Evolutionary conservation across 179 eudicot species (phyloP), one percentile per base, ranked within the genome.

Genomic region (Sideroxylon spinosum): DNA sequence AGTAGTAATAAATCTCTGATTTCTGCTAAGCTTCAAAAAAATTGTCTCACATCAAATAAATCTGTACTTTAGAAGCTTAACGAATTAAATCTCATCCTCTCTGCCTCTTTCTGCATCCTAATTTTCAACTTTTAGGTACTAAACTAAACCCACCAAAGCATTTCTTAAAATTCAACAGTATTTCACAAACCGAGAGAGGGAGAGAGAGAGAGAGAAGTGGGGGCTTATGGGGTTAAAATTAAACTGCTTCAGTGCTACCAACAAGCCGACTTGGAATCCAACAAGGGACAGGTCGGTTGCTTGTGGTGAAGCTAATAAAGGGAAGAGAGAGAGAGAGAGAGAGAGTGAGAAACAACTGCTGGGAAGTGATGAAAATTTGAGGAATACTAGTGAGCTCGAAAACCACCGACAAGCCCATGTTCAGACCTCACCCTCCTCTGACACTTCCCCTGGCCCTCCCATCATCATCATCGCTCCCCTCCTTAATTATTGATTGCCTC

Each of bases 281-380:
- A 83, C 89, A 86, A 86, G 89, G 80, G 91, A 88, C 88, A 86
- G 83, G 55, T 79, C 66, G 91, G 89, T 88, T 88, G 89, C 91
- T 80, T 84, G 85, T 56, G 82, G 78, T 62, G 91, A 81, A 86
- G 89, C 87, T 85, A 70, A 64, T 85, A 70, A 64, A 63, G 78
- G 55, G 70, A 63, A 60, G 74, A 66, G 67, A 59, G 75, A 48
- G 52, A 73, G 61, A 7, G 65, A 17, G 44, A 37, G 44, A 60
- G 37, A 48, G 28, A 69, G 75, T 79, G 78, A 74, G 66, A 73
- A 81, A 67, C 74, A 76, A 79, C 46, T 68, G 48, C 46, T 13
- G 44, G 5, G 44, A 37, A 37, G 44, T 37, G 44, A 37, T 37
- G 44, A 37, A 37, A 37, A 37, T 37, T 37, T 37, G 44, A 37